Conservation (phyloP, 2,329 filamentous ascomycete species). For the Paracorniculantispora psalliotae region DNA sequence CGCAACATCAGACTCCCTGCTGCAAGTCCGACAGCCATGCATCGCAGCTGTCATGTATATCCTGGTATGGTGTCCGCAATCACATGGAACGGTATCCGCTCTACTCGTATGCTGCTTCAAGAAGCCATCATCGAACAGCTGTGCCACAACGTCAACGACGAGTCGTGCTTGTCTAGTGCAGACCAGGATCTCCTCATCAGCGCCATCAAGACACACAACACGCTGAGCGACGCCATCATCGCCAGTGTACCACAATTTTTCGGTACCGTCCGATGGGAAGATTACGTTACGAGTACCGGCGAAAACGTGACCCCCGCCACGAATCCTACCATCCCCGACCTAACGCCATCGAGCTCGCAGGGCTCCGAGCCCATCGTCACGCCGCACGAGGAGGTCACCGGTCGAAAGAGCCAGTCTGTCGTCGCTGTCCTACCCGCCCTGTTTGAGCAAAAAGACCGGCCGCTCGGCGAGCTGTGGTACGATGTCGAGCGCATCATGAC, state of each 20-base stretch:
- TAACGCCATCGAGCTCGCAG: not conserved
- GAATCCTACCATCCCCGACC: not conserved
- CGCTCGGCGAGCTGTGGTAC: constrained; percentile 11
- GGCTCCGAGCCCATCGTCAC: constrained; percentile 6
- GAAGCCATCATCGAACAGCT: constrained; percentile 44
- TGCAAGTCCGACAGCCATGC: constrained; percentile 37
- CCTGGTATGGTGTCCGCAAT: constrained; percentile 39
- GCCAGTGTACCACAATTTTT: constrained; percentile 47
- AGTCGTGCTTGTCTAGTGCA: constrained; percentile 24
- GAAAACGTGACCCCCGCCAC: constrained; percentile 1
- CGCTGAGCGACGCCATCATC: constrained; percentile 37
- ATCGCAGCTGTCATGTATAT: constrained; percentile 41
- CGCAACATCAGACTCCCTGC: constrained; percentile 34
- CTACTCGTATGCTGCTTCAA: constrained; percentile 41
- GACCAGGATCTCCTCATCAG: constrained; percentile 33
- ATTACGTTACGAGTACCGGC: constrained; percentile 23
- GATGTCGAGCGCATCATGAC: constrained; percentile 44
- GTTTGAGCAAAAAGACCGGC: constrained; percentile 27
- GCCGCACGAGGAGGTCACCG: constrained; percentile 3
- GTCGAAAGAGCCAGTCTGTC: not conserved
- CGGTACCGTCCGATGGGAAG: constrained; percentile 39
- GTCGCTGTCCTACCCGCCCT: constrained; percentile 16
- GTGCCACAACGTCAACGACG: constrained; percentile 28
- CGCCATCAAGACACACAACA: constrained; percentile 33
- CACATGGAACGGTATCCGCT: constrained; percentile 44